Percentiles rank a stretch among this genome's conserved stretches.
Evolutionary conservation across 495 filamentous ascomycete species (phyloP).

Genomic region (Tuber magnatum): DNA sequence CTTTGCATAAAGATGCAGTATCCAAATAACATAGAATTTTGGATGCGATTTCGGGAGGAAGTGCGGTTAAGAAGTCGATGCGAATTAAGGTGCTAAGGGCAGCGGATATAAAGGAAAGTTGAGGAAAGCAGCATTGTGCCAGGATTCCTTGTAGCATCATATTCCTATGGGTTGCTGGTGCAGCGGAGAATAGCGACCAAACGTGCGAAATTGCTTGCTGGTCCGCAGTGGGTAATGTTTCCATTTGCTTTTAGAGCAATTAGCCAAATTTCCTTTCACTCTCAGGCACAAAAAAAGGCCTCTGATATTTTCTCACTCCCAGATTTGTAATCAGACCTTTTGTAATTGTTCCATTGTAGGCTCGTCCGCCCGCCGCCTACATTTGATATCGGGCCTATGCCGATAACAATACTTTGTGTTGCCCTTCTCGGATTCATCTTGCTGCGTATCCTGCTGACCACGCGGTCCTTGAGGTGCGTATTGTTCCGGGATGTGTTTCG

Average conservation of each 20-base stretch:
- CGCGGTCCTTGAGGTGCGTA: conserved; percentile 57
- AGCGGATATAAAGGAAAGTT: conserved; percentile 82
- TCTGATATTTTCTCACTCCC: not conserved
- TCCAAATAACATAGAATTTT: conserved; percentile 91
- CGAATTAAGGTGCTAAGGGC: conserved; percentile 84
- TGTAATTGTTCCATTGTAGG: conserved; percentile 92
- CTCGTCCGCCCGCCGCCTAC: conserved; percentile 83
- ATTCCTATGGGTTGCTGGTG: conserved; percentile 84
- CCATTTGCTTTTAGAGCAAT: conserved; percentile 53
- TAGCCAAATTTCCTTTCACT: conserved; percentile 21
- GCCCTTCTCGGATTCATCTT: conserved; percentile 45
- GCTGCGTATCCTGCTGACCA: conserved; percentile 40
- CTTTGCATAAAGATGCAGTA: conserved; percentile 92
- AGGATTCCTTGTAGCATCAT: conserved; percentile 94
- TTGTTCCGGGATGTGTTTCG: conserved; percentile 73
- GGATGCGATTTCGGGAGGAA: conserved; percentile 85
- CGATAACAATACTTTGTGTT: conserved; percentile 96
- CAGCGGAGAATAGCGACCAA: conserved; percentile 95
- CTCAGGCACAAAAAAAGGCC: conserved; percentile 10
- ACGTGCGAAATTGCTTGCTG: conserved; percentile 92
- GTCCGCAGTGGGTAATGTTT: conserved; percentile 69
- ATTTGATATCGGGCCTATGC: conserved; percentile 90
- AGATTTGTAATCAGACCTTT: conserved; percentile 50
- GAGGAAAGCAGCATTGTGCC: conserved; percentile 92
- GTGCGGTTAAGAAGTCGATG: conserved; percentile 84